Evolutionary conservation across 2,329 filamentous ascomycete genomes (phyloP), one percentile per base, ranked within the genome.

Genomic region (Pleoardoris graminearum): DNA sequence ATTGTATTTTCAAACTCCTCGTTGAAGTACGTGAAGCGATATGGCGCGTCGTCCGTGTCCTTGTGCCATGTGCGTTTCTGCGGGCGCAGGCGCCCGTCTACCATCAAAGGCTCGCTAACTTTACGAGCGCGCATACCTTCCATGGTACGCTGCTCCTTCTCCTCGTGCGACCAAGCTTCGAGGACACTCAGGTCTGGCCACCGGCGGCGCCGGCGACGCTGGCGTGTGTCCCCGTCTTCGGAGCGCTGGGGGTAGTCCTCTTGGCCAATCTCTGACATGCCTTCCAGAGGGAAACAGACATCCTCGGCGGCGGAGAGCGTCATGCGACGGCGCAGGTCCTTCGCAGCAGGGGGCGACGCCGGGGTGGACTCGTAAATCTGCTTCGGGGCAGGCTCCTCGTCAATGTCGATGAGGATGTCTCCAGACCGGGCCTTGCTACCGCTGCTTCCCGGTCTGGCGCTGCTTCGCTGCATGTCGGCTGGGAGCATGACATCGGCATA

Each of bases 21-120:
- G 72, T 97, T 97, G 80, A 99, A 99, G 73, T 99, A 99, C 0
- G 94, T 97, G 72, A 97, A 99, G 22, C 94, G 85, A 71, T 95
- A 97, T 0, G 94, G 94, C 0, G 88, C 85, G 59, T 97, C 93
- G 55, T 96, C 92, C 58, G 94, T 90, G 48, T 90, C 86, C 33
- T 88, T 84, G 70, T 91, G 93, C 93, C 93, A 99, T 12, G 84
- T 83, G 61, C 89, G 86, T 63, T 76, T 78, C 33, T 90, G 85
- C 11, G 92, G 91, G 4, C 94, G 86, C 38, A 99, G 77, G 48
- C 94, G 85, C 0, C 94, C 94, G 54, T 93, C 93, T 53, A 99
- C 87, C 61, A 97, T 84, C 66, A 97, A 86, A 8, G 94, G 94
- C 69, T 99, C 94, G 5, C 88, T 95, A 59, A 97, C 93, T 71